phyloP scores from a whole-genome alignment of 1,139 yeast genomes.

The Geotrichum australiense region DNA sequence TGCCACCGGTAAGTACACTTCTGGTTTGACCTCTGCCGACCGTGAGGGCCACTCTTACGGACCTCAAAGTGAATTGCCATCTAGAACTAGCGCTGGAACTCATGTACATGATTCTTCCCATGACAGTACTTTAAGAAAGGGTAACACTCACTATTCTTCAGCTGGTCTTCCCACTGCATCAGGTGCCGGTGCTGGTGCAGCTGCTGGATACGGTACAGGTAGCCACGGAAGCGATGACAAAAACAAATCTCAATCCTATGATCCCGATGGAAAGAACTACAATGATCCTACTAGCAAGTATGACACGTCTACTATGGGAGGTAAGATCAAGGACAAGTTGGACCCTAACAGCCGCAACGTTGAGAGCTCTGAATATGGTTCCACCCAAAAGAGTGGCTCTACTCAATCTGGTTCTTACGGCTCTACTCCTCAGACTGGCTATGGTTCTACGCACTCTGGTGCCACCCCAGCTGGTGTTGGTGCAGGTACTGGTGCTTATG shows the following conservation, averaged over 20 bases:
- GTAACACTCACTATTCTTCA: not conserved
- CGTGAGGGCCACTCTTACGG: constrained; percentile 5
- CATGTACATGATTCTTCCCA: not conserved
- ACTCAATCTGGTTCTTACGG: not conserved
- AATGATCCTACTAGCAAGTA: constrained; percentile 13
- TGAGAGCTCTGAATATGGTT: constrained; percentile 2
- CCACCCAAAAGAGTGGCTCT: too few species aligned
- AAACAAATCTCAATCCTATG: too few species aligned
- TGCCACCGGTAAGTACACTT: not conserved
- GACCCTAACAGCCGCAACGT: constrained; percentile 7
- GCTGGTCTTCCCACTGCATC: constrained; percentile 1
- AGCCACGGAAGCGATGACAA: constrained; percentile 2
- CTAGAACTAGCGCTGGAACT: not conserved
- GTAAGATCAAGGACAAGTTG: constrained; percentile 4
- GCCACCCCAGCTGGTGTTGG: constrained; percentile 11
- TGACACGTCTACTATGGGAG: constrained; percentile 9
- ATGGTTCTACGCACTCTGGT: constrained; percentile 10
- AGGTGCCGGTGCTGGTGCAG: constrained; percentile 8
- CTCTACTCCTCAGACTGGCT: too few species aligned
- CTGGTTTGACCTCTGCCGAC: constrained; percentile 2
- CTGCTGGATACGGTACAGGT: constrained; percentile 17
- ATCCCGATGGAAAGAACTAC: constrained; percentile 5
- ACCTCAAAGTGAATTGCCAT: constrained; percentile 1
- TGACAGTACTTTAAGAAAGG: not conserved
- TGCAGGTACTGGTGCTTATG: constrained; percentile 14